Base-by-base conservation (phyloP, 2,329 filamentous ascomycete species). In the Pyrenophora tritici-repentis region DNA sequence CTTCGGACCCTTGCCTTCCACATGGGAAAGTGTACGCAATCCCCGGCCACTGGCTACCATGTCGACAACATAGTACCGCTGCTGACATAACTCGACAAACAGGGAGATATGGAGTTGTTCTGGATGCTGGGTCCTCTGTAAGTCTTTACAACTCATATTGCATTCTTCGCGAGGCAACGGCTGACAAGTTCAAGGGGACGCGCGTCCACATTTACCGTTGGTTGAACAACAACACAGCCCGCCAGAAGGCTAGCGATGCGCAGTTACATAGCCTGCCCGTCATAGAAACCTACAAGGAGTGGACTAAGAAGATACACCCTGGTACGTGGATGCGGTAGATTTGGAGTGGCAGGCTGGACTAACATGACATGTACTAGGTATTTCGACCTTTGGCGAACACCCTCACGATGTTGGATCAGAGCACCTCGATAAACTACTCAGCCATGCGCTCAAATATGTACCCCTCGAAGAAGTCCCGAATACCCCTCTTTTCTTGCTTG, bases 101-200 rank as follows among this genome's bases (percentile, higher is more conserved):
- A 83, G 81, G 81, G 80, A 79, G 80, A 78, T 97, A 95, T 81
- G 94, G 92, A 72, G 90, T 97, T 66, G 92, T 99, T 71, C 84
- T 99, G 69, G 94, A 99, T 82, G 94, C 94, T 73, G 94, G 94
- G 64, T 97, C 94, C 75, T 97, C 94, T 67, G 83, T 84, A 76
- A 59, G 79, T 73, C n/a, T 31, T 20, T 26, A 6, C 36, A 5
- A 26, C 24, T 29, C 26, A 29, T 3, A 29, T 12, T 12, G 32
- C 14, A 6, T n/a, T 36, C 18, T 17, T 18, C n/a, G 44, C 42
- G 50, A 7, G 37, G 37, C 39, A 32, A 40, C 48, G 40, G 52
- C 59, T 69, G 40, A 70, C 61, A 24, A 46, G 42, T 22, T 10
- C 50, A 47, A 83, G 74, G 93, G 94, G 72, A 97, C 93, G 67